Evolutionary conservation across 1,139 yeast species (phyloP).

Genomic region (Suhomyces bribrorum): DNA sequence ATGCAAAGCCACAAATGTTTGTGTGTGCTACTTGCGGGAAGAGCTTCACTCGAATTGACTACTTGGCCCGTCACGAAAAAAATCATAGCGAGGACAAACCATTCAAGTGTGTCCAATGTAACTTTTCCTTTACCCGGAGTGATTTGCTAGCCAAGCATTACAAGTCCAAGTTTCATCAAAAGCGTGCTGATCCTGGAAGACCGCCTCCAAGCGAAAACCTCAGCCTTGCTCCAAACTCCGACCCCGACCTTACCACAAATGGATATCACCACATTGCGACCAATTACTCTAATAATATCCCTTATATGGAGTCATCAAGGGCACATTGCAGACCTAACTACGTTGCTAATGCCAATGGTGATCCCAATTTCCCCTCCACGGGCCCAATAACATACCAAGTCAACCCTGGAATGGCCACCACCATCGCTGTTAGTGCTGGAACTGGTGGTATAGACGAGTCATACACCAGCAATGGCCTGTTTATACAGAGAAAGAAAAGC

Average conservation of each 20-base stretch:
- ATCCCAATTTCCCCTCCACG: background rate
- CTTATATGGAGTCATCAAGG: no score
- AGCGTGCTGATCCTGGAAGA: background rate
- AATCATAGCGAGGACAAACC: conserved; percentile 1
- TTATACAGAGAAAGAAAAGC: background rate
- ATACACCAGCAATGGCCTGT: no score
- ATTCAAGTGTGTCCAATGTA: conserved; percentile 1
- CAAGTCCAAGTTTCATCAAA: conserved; percentile 1
- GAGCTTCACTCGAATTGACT: conserved; percentile 1
- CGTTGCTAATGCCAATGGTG: no score
- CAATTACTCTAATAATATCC: no score
- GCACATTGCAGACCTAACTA: no score
- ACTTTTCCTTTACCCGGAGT: conserved; percentile 1
- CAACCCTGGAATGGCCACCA: no score
- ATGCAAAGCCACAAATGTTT: background rate
- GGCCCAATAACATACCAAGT: no score
- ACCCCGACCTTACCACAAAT: no score
- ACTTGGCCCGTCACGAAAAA: conserved; percentile 1
- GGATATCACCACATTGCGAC: no score
- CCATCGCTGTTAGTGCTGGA: no score
- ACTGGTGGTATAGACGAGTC: no score
- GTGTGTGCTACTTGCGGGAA: conserved; percentile 1
- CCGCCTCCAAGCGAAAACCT: background rate
- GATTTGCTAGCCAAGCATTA: conserved; percentile 1
- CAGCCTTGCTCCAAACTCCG: no score